Percentiles rank a stretch among this genome's conserved stretches.
phyloP scores from a whole-genome alignment of 768 basidiomycete species.

The Termitomyces sp. region DNA sequence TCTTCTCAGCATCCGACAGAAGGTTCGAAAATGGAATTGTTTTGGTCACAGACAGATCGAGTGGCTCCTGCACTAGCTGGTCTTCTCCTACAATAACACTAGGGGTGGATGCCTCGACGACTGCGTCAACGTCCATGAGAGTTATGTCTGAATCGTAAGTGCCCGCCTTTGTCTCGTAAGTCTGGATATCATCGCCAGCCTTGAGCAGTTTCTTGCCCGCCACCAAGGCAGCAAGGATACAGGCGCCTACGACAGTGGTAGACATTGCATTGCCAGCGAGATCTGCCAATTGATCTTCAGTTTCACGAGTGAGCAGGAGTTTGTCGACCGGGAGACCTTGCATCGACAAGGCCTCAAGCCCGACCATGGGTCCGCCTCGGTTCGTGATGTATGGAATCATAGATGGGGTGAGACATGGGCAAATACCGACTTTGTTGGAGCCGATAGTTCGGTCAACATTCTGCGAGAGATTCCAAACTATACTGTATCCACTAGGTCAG shows the following conservation, averaged over 20 bases:
- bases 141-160: slow-evolving; percentile 23
- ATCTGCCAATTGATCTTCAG: slow-evolving; percentile 89
- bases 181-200: slow-evolving; percentile 55
- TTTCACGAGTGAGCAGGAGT: slow-evolving; percentile 87
- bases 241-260: slow-evolving; percentile 90
- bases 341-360: slow-evolving; percentile 87
- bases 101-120: slow-evolving; percentile 18
- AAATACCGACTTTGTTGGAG: slow-evolving; percentile 76
- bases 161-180: slow-evolving; percentile 61
- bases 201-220: slow-evolving; percentile 63
- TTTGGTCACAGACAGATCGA: slow-evolving; percentile 62
- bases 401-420: slow-evolving; percentile 89
- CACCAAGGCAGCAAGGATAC: slow-evolving; percentile 79
- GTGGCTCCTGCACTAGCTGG: slow-evolving; percentile 50
- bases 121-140: slow-evolving; percentile 47
- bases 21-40: slow-evolving; percentile 46
- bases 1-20: slow-evolving; percentile 59
- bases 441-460: slow-evolving; percentile 92
- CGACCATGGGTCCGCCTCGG: slow-evolving; percentile 94
- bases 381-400: slow-evolving; percentile 98
- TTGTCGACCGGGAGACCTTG: slow-evolving; percentile 94
- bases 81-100: slow-evolving; percentile 72
- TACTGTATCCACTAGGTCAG: slow-evolving; percentile 32
- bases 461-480: slow-evolving; percentile 95
- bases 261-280: slow-evolving; percentile 98